Conservation (phyloP, 768 basidiomycete species). For the Lactarius vividus region DNA sequence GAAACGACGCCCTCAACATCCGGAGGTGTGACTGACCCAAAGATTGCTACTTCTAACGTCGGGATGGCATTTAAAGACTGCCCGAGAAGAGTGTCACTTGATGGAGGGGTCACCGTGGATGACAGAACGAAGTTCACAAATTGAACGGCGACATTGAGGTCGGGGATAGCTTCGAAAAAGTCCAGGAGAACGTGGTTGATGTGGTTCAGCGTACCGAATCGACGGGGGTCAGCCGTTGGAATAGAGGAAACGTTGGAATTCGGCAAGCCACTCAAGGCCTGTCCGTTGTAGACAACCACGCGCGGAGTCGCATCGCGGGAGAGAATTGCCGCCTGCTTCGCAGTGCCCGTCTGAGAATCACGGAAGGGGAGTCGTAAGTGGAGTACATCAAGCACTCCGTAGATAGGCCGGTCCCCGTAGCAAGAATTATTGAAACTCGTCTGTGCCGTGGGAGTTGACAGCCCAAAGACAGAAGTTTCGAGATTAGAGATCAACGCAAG, state of each 20-base stretch:
- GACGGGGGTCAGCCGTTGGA: slow-evolving; percentile 44
- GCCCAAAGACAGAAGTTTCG: slow-evolving; percentile 52
- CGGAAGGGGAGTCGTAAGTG: slow-evolving; percentile 57
- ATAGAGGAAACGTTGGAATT: slow-evolving; percentile 36
- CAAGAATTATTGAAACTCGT: slow-evolving; percentile 48
- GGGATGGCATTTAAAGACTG: slow-evolving; percentile 48
- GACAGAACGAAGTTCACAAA: slow-evolving; percentile 51
- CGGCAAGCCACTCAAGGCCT: slow-evolving; percentile 48
- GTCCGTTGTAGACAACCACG: slow-evolving; percentile 51
- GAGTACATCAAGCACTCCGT: slow-evolving; percentile 58
- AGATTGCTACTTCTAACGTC: slow-evolving; percentile 59
- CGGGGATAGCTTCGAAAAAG: slow-evolving; percentile 52
- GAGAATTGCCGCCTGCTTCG: slow-evolving; percentile 52
- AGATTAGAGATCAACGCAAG: slow-evolving; percentile 44
- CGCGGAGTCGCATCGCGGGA: slow-evolving; percentile 45
- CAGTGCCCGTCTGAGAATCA: slow-evolving; percentile 42
- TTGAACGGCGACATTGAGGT: slow-evolving; percentile 43
- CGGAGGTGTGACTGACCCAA: slow-evolving; percentile 49
- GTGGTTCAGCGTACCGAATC: slow-evolving; percentile 54
- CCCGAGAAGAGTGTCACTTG: slow-evolving; percentile 40
- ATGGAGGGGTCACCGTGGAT: slow-evolving; percentile 41
- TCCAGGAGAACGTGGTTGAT: slow-evolving; percentile 56
- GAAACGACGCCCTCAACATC: slow-evolving; percentile 51
- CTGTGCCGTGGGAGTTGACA: slow-evolving; percentile 37
- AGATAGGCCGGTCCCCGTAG: slow-evolving; percentile 56